Conservation (phyloP, 345 rosid genomes). For the Gossypioides kirkii region DNA sequence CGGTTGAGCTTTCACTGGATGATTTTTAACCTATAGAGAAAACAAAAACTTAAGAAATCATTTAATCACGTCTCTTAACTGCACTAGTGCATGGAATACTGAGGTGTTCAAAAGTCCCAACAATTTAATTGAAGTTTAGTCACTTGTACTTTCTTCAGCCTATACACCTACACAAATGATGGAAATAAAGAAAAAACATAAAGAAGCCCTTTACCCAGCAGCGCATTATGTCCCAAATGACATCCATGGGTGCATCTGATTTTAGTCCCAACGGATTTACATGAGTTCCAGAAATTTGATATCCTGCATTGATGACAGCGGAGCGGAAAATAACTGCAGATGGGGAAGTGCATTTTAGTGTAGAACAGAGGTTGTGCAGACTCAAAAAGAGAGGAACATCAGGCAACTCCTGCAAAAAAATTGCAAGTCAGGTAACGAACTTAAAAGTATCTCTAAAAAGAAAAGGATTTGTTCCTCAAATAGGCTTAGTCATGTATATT, state of each 20-base stretch:
- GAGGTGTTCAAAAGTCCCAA: neutral
- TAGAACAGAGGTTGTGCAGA: constrained; percentile 89
- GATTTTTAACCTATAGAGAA: constrained; percentile 66
- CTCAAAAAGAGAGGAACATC: constrained; percentile 93
- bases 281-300: constrained; percentile 88
- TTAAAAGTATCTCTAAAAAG: neutral
- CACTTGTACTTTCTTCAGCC: neutral
- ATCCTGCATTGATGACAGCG: constrained; percentile 93
- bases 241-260: constrained; percentile 98
- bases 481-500: neutral
- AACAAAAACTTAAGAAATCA: neutral
- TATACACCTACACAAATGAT: neutral
- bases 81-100: neutral
- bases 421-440: neutral
- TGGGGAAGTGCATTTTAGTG: constrained; percentile 93
- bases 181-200: neutral
- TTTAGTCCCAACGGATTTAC: constrained; percentile 87
- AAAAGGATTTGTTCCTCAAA: neutral
- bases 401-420: constrained; percentile 67
- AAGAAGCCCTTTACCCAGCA: constrained; percentile 73
- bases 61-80: neutral
- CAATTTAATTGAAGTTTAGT: neutral
- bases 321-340: constrained; percentile 92
- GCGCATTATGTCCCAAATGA: constrained; percentile 99
- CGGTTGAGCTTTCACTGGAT: constrained; percentile 85